Evolutionary conservation across 345 rosid genomes (phyloP), one percentile per base, ranked within the genome.

Genomic region (Lagerstroemia speciosa): DNA sequence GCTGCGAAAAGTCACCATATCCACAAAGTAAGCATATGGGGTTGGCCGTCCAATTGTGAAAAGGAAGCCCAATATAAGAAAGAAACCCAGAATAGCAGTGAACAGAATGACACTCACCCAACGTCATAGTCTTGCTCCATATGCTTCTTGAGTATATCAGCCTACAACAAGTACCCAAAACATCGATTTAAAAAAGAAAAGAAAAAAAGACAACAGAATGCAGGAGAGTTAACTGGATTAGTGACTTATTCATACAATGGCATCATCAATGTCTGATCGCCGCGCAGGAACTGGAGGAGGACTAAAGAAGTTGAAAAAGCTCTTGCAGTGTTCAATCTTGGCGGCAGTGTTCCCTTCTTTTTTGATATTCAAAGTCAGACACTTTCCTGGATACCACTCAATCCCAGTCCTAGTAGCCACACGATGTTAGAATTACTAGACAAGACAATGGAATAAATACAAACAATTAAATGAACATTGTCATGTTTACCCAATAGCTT

Each of bases 111-210:
- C 19, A 79, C 87, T 67, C 9, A 94, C 99, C 95, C 99, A 34
- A 94, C 78, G 66, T 94, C 96, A 78, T 91, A 94, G 79, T 94
- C 99, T 52, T 89, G 93, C 66, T 91, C 99, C 98, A 94, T 94
- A 73, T 83, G 86, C 76, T 87, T 88, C 68, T 91, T 93, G 60
- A 94, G 93, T 74, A 88, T 96, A 66, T 94, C 98, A 55, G 97
- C 98, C 97, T 94, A 77, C 69, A 66, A 38, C 12, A 33, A 45
- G 15, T 8, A 38, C n/a, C 12, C 20, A 45, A 26, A n/a, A 19
- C 5, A 5, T 62, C 5, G 14, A 62, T 33, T 57, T 46, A 37
- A 33, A 57, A 22, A 32, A 22, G 17, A 57, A 66, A 7, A 5
- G 2, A 22, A n/a, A 5, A 5, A 22, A n/a, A 57, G 58, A 57